These are phyloP conservation scores for Globisporangium emineosum DNA, from an alignment of 352 stramenopile genomes.

Conservation along the genomic window DNA sequence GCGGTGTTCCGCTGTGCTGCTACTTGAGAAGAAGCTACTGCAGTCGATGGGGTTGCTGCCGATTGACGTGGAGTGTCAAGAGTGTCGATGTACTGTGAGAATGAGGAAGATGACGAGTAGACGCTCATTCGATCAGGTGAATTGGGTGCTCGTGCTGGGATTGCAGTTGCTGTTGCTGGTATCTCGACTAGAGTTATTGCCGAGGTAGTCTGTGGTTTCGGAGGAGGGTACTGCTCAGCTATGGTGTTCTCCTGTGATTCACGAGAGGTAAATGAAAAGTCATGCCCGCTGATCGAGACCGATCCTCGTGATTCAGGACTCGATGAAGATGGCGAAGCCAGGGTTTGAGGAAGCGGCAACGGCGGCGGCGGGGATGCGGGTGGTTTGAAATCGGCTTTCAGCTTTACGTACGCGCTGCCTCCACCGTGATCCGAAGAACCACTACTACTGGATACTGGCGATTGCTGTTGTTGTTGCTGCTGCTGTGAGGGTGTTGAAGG, in stretches of 20 bases:
- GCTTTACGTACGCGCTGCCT: neutral
- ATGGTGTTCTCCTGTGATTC: neutral
- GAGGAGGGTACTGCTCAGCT: neutral
- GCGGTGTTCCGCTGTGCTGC: neutral
- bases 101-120: slow-evolving; percentile 17
- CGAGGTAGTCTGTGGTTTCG: neutral
- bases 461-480: slow-evolving; percentile 12
- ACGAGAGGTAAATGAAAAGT: slow-evolving; percentile 2
- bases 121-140: slow-evolving; percentile 12
- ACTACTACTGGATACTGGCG: slow-evolving; percentile 11
- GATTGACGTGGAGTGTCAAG: slow-evolving; percentile 4
- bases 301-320: slow-evolving; percentile 9
- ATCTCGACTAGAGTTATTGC: neutral
- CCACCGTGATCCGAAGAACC: slow-evolving; percentile 1
- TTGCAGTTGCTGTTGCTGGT: neutral
- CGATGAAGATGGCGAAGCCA: neutral
- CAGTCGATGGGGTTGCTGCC: neutral
- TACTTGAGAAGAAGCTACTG: neutral
- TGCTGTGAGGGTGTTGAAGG: neutral
- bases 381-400: slow-evolving; percentile 15
- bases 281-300: neutral
- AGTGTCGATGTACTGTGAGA: slow-evolving; percentile 5
- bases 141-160: neutral
- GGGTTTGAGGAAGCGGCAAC: slow-evolving; percentile 18
- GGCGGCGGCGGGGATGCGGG: neutral